Conservation (phyloP, 202 grass and related monocot species). For the Elaeis oleifera region DNA sequence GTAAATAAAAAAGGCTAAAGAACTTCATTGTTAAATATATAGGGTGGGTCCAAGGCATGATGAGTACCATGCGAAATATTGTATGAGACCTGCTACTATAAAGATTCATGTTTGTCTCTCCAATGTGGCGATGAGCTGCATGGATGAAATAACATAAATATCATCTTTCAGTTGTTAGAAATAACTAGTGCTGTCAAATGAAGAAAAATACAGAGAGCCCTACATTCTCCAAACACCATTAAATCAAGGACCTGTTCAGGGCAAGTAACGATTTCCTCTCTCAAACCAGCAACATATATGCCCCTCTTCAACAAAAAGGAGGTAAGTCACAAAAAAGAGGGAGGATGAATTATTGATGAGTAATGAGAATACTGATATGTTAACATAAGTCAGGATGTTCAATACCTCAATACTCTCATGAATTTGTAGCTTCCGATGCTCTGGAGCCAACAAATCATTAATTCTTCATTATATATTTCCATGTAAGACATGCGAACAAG, state of each 20-base stretch:
- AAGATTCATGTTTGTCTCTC: conserved; percentile 97
- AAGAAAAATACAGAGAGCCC: conserved; percentile 20
- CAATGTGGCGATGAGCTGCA: conserved; percentile 87
- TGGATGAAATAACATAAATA: conserved; percentile 9
- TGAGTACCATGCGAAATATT: conserved; percentile 88
- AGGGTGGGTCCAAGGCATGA: conserved; percentile 14
- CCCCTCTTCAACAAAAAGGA: conserved; percentile 48
- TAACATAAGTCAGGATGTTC: background rate
- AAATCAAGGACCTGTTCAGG: conserved; percentile 74
- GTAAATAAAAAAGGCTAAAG: conserved; percentile 1
- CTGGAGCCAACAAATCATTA: conserved; percentile 85
- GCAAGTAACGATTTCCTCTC: conserved; percentile 86
- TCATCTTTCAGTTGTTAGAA: background rate
- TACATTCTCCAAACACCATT: conserved; percentile 97
- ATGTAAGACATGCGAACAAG: conserved; percentile 95
- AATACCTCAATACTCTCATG: conserved; percentile 88
- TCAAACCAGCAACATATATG: conserved; percentile 90
- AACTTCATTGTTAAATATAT: conserved; percentile 7
- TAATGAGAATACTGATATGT: background rate
- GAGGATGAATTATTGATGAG: background rate
- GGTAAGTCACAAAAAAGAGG: conserved; percentile 12
- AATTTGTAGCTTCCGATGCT: conserved; percentile 92
- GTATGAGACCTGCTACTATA: conserved; percentile 95
- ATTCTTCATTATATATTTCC: conserved; percentile 99
- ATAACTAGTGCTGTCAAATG: conserved; percentile 11